A percentile compares a stretch with the other conserved stretches of the same genome.
Conservation (phyloP, 441 rosid species). For the Daphne laureola region DNA sequence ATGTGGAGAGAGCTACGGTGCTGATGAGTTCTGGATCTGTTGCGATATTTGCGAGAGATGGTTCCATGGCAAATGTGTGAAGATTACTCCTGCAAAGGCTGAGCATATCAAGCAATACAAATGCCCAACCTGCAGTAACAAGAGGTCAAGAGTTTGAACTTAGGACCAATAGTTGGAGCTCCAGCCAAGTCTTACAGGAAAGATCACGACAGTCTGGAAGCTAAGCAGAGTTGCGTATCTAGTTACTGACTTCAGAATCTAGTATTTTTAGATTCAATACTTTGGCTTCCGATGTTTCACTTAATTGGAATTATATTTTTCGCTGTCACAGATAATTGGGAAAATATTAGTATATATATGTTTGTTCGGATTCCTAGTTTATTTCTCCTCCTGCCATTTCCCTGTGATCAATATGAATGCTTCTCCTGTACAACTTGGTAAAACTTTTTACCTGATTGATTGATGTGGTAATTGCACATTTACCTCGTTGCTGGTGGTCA, state of each 20-base stretch:
- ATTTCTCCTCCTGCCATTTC: too few relatives aligned
- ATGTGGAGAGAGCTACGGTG: constrained; percentile 80
- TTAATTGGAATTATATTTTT: too few relatives aligned
- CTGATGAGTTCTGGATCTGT: constrained; percentile 91
- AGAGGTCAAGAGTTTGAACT: constrained; percentile 59
- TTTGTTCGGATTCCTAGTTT: too few relatives aligned
- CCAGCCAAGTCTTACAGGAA: constrained; percentile 21
- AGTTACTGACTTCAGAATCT: background rate
- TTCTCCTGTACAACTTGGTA: too few relatives aligned
- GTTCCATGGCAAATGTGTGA: constrained; percentile 90
- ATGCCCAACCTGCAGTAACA: constrained; percentile 79
- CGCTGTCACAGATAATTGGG: too few relatives aligned
- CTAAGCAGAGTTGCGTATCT: constrained; percentile 19
- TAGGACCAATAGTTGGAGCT: constrained; percentile 24
- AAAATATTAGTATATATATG: too few relatives aligned
- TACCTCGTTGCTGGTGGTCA: too few relatives aligned
- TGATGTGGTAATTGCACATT: too few relatives aligned
- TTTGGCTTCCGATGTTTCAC: too few relatives aligned
- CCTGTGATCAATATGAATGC: too few relatives aligned
- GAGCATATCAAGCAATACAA: constrained; percentile 90
- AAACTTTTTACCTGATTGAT: too few relatives aligned
- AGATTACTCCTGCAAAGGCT: constrained; percentile 93
- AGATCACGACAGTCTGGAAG: constrained; percentile 27
- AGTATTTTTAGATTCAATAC: too few relatives aligned
- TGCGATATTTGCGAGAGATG: constrained; percentile 79